These are phyloP conservation scores for Talaromyces marneffei DNA, from an alignment of 2,329 filamentous ascomycete species.

Conservation along the genomic window DNA sequence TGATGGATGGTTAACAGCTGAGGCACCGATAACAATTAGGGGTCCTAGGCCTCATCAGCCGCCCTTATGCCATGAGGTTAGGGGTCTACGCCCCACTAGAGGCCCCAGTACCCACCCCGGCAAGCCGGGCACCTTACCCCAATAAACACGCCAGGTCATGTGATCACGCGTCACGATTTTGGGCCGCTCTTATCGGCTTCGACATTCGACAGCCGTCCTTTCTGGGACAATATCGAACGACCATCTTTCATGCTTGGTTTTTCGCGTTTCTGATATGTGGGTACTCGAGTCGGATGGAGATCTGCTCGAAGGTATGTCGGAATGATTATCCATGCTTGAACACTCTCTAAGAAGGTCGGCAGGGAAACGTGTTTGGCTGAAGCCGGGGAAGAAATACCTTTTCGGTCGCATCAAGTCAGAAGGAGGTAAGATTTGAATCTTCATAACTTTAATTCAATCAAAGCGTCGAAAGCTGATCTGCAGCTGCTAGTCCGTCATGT, in stretches of 20 bases:
- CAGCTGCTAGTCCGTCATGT: slow-evolving; percentile 55
- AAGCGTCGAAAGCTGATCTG: neutral
- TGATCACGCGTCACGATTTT: slow-evolving; percentile 29
- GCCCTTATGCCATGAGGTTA: no score
- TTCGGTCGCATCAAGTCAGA: slow-evolving; percentile 69
- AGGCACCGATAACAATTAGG: no score
- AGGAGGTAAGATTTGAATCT: slow-evolving; percentile 45
- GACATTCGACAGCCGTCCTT: neutral
- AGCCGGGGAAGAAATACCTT: slow-evolving; percentile 76
- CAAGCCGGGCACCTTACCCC: no score
- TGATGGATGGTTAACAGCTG: no score
- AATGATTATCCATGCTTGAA: neutral
- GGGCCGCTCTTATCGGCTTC: slow-evolving; percentile 4
- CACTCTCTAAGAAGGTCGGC: slow-evolving; percentile 12
- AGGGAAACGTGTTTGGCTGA: slow-evolving; percentile 75
- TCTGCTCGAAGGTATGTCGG: slow-evolving; percentile 37
- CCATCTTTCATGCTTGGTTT: neutral
- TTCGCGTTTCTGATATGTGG: slow-evolving; percentile 50
- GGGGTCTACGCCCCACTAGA: no score
- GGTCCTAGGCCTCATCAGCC: no score
- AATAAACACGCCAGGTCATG: slow-evolving; percentile 27
- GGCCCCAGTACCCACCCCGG: no score
- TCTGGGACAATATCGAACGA: neutral
- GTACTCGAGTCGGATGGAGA: slow-evolving; percentile 52
- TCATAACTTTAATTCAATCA: neutral